Conservation (phyloP, 352 stramenopile genomes). For the Phytopythium oedochilum region DNA sequence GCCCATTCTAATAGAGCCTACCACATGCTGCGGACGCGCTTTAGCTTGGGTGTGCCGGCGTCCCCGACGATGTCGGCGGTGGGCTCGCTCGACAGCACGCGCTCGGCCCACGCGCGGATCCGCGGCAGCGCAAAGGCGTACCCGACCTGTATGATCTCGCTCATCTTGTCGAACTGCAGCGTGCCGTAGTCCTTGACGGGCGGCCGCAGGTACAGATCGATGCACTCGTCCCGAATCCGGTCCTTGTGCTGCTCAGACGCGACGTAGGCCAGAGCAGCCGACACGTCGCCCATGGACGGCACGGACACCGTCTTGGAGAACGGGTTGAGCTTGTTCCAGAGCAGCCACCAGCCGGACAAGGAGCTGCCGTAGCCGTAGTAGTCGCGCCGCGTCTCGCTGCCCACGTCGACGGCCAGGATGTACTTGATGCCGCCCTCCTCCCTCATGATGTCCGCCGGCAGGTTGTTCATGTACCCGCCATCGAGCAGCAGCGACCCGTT, state of each 20-base stretch:
- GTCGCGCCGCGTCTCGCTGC: slow-evolving; percentile 65
- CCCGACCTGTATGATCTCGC: slow-evolving; percentile 86
- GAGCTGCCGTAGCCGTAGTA: slow-evolving; percentile 81
- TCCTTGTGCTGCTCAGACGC: slow-evolving; percentile 89
- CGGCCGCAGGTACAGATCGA: slow-evolving; percentile 87
- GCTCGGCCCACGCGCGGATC: slow-evolving; percentile 51
- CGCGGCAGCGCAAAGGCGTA: slow-evolving; percentile 80
- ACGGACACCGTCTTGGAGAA: slow-evolving; percentile 86
- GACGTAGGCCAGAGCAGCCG: slow-evolving; percentile 83
- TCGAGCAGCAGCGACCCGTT: slow-evolving; percentile 86
- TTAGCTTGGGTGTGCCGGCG: not conserved
- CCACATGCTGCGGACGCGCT: slow-evolving; percentile 1
- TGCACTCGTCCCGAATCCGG: slow-evolving; percentile 76
- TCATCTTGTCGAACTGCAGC: slow-evolving; percentile 92
- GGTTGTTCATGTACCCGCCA: slow-evolving; percentile 93
- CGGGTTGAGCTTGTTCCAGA: slow-evolving; percentile 90
- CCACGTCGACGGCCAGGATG: slow-evolving; percentile 89
- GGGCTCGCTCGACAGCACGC: slow-evolving; percentile 49
- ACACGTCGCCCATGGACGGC: slow-evolving; percentile 91
- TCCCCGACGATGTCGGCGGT: slow-evolving; percentile 48
- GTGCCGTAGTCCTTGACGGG: slow-evolving; percentile 87
- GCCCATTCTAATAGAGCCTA: not conserved
- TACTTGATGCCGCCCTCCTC: slow-evolving; percentile 86
- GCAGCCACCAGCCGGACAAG: slow-evolving; percentile 87
- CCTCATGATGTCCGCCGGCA: slow-evolving; percentile 91